A percentile compares a stretch with the other conserved stretches of the same genome.
Conservation (phyloP, 208 protist species). For the Leishmania braziliensis region DNA sequence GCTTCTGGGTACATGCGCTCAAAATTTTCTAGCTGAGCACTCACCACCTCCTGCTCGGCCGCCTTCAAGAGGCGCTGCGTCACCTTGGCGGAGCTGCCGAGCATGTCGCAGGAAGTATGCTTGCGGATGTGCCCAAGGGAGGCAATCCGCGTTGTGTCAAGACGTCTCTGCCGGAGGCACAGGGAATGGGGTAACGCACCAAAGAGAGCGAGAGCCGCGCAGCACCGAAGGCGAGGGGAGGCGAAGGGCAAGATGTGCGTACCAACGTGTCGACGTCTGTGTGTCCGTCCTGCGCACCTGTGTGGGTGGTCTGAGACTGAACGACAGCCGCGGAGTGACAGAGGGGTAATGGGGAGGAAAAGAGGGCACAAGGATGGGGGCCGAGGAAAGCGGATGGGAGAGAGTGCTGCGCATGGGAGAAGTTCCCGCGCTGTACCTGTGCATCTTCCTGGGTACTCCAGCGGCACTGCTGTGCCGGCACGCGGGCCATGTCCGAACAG, state of each 20-base stretch:
- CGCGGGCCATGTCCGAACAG: no score
- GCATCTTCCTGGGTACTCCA: neutral
- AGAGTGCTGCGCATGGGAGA: neutral
- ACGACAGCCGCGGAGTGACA: neutral
- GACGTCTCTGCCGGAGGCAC: neutral
- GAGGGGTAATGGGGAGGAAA: neutral
- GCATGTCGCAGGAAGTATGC: neutral
- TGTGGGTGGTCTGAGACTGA: neutral
- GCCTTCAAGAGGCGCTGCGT: neutral
- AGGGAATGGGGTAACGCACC: neutral
- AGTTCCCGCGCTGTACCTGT: neutral
- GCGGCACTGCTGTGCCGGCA: neutral
- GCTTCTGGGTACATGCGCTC: slow-evolving; percentile 12
- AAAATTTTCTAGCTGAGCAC: slow-evolving; percentile 19
- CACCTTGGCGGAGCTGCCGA: slow-evolving; percentile 1
- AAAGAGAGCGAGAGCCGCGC: neutral
- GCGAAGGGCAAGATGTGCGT: neutral
- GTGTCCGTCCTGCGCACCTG: neutral
- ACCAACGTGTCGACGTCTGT: neutral
- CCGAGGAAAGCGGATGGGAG: neutral
- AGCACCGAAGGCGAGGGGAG: neutral
- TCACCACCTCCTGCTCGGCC: slow-evolving; percentile 20
- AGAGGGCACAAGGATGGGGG: neutral
- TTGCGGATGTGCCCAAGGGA: neutral
- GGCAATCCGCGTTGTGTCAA: neutral